These are phyloP conservation scores for Oxytropis ochrocephala DNA, from an alignment of 306 rosid species.

Conservation along the genomic window DNA sequence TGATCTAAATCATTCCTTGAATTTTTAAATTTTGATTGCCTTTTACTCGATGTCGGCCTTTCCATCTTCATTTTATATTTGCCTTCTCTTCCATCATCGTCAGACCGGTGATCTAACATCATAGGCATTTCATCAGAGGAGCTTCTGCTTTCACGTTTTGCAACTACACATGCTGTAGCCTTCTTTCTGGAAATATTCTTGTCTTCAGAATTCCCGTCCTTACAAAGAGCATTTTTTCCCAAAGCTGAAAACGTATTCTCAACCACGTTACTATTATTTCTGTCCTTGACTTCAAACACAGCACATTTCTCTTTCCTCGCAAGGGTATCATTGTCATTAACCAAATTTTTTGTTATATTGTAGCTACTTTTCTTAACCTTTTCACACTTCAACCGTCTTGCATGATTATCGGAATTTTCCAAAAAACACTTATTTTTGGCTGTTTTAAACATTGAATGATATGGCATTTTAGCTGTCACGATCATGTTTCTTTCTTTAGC, in stretches of 20 bases:
- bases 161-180: slow-evolving; percentile 22
- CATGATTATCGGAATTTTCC: slow-evolving; percentile 30
- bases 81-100: slow-evolving; percentile 32
- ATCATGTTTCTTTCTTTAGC: slow-evolving; percentile 71
- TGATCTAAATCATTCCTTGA: slow-evolving; percentile 28
- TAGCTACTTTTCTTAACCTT: slow-evolving; percentile 31
- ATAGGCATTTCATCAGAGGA: slow-evolving; percentile 11
- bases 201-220: slow-evolving; percentile 25
- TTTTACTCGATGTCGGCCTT: slow-evolving; percentile 32
- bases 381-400: slow-evolving; percentile 24
- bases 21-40: slow-evolving; percentile 33
- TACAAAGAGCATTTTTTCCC: slow-evolving; percentile 23
- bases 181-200: slow-evolving; percentile 21
- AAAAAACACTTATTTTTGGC: slow-evolving; percentile 14
- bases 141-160: slow-evolving; percentile 23
- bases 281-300: slow-evolving; percentile 26
- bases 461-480: slow-evolving; percentile 52
- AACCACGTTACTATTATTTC: slow-evolving; percentile 25
- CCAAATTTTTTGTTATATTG: slow-evolving; percentile 17
- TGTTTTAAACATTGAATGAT: slow-evolving; percentile 48
- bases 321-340: slow-evolving; percentile 26
- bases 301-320: slow-evolving; percentile 31
- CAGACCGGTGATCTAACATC: slow-evolving; percentile 23
- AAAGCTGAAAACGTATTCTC: slow-evolving; percentile 19
- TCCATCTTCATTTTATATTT: slow-evolving; percentile 20